Conservation (phyloP, 306 rosid genomes). For the Cicer judaicum region DNA sequence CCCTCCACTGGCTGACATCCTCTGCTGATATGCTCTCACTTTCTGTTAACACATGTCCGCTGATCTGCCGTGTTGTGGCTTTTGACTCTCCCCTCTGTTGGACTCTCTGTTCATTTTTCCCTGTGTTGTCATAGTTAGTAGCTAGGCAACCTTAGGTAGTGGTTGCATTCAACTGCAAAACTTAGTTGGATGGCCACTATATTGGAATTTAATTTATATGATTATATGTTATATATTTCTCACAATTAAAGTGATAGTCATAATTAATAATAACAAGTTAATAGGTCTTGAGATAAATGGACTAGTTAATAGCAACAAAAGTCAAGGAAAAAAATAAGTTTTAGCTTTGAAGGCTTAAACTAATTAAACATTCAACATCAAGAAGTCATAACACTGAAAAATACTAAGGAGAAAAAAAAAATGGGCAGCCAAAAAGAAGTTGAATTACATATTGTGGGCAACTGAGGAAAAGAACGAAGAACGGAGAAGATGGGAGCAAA, state of each 20-base stretch:
- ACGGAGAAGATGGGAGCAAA: not conserved
- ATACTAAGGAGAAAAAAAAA: not conserved
- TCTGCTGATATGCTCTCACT: not conserved
- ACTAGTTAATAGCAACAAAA: not conserved
- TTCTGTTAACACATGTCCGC: not conserved
- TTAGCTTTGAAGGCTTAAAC: not conserved
- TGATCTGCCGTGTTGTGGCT: not conserved
- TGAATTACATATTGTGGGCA: not conserved
- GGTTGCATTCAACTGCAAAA: not conserved
- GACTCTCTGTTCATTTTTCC: not conserved
- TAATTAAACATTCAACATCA: not conserved
- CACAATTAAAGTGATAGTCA: not conserved
- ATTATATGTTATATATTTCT: not conserved
- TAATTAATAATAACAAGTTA: not conserved
- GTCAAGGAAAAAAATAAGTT: not conserved
- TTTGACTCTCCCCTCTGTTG: not conserved
- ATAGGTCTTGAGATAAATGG: not conserved
- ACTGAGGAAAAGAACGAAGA: not conserved
- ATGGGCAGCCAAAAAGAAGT: not conserved
- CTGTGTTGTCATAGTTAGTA: not conserved
- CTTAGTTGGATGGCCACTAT: too few species aligned
- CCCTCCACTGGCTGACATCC: not conserved
- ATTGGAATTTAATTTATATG: too few species aligned
- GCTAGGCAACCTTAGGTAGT: not conserved
- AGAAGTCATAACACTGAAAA: not conserved